phyloP scores from a whole-genome alignment of 2,329 filamentous ascomycete species.

The Fusarium nelsonii region DNA sequence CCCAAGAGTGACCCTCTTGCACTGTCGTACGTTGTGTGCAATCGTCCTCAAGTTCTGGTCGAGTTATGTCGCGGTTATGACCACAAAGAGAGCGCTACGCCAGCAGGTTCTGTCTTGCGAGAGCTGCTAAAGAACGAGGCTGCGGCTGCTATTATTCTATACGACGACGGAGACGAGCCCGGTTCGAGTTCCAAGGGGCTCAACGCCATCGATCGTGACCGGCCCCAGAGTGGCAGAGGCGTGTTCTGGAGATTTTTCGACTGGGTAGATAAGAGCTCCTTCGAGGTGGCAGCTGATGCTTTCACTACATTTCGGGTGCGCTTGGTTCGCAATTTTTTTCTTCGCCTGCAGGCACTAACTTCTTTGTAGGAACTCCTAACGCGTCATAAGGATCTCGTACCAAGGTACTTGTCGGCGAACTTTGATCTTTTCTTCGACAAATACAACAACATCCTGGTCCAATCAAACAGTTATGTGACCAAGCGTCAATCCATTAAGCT shows the following conservation, averaged over 20 bases:
- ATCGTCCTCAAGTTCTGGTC: conserved; percentile 86
- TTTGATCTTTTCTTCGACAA: conserved; percentile 93
- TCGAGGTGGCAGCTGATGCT: conserved; percentile 96
- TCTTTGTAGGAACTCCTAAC: conserved; percentile 83
- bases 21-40: conserved; percentile 87
- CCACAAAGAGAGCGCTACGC: conserved; percentile 89
- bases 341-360: conserved; percentile 20
- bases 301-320: conserved; percentile 95
- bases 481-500: conserved; percentile 98
- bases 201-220: conserved; percentile 79
- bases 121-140: conserved; percentile 92
- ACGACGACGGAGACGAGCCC: conserved; percentile 82
- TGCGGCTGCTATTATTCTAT: conserved; percentile 89
- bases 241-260: conserved; percentile 98
- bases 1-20: conserved; percentile 82
- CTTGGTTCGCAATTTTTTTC: not conserved
- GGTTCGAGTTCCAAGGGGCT: conserved; percentile 82
- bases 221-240: conserved; percentile 81
- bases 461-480: conserved; percentile 96
- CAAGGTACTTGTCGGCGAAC: conserved; percentile 87
- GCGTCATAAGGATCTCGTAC: conserved; percentile 91
- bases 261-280: conserved; percentile 96
- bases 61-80: conserved; percentile 92
- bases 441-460: conserved; percentile 89
- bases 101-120: conserved; percentile 88